phyloP scores from a whole-genome alignment of 148 eudicot genomes.

The Vaccinium macrocarpon region DNA sequence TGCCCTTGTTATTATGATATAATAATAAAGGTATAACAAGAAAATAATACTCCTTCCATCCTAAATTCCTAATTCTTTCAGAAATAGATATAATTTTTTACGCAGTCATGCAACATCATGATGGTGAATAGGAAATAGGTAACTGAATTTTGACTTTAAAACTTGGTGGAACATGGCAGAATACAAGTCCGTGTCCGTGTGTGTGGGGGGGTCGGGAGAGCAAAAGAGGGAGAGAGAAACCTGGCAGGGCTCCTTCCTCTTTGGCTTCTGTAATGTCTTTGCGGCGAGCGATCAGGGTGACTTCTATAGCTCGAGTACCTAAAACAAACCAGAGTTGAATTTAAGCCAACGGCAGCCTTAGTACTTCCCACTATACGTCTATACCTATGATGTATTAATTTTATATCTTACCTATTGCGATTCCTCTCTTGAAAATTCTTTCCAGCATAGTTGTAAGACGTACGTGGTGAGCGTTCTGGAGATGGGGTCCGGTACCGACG shows the following conservation, averaged over 20 bases:
- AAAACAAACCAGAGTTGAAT: slow-evolving; percentile 20
- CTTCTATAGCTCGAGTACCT: slow-evolving; percentile 67
- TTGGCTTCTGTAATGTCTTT: slow-evolving; percentile 61
- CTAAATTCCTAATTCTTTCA: too few species aligned
- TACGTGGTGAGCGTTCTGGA: slow-evolving; percentile 74
- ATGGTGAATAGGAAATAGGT: not conserved
- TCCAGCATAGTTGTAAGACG: slow-evolving; percentile 61
- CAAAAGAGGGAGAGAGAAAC: slow-evolving; percentile 34
- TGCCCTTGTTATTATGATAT: not conserved
- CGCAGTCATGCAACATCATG: not conserved
- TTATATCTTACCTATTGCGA: slow-evolving; percentile 58
- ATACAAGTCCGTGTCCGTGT: not conserved
- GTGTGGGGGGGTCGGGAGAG: too few species aligned
- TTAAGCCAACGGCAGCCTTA: slow-evolving; percentile 4
- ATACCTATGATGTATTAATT: not conserved
- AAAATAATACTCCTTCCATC: not conserved
- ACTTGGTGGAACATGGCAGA: not conserved
- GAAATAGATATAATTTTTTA: not conserved
- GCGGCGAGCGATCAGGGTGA: slow-evolving; percentile 64
- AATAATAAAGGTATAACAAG: not conserved
- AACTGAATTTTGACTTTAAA: not conserved
- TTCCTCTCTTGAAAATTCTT: slow-evolving; percentile 52
- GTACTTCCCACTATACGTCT: too few species aligned
- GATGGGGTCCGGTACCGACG: slow-evolving; percentile 90
- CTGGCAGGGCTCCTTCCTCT: slow-evolving; percentile 87